Evolutionary conservation across 345 rosid genomes (phyloP), one percentile per base, ranked within the genome.

Genomic region (Zanthoxylum bungeanum): DNA sequence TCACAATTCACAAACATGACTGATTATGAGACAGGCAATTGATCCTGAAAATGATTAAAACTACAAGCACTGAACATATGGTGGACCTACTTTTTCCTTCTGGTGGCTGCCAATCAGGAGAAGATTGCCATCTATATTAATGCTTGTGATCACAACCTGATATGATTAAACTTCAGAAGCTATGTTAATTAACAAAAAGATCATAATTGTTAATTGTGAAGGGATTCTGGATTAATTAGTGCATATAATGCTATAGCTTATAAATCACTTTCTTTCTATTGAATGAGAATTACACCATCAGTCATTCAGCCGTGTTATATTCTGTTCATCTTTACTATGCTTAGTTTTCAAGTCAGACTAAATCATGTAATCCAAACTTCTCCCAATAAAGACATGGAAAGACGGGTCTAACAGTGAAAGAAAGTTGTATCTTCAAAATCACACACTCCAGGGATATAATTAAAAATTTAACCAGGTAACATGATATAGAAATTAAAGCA

Each of bases 111-210:
- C 99, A 70, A 95, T 87, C 70, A 95, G 90, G 49, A 86, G 84
- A 78, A 95, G 90, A 84, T 75, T 79, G 52, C 92, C 97, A 40
- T 88, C 82, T 66, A 92, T 80, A 64, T 79, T 88, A 60, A 95
- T 92, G 89, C 99, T 91, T 74, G 99, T 95, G 68, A 95, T 87
- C 76, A 95, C 93, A 77, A 95, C 98, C 99, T 95, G 89, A 80
- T 46, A 81, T 9, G 34, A 78, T 71, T 42, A 73, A 60, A 76
- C 46, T 17, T 44, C 39, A 60, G n/a, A 36, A 27, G 37, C 21
- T 36, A 53, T 25, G 34, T 57, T 40, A 47, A 68, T 39, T n/a
- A 27, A 57, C 55, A n/a, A 19, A 30, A 17, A 21, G 8, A 60
- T 60, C 9, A 34, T n/a, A 22, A 9, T 21, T 60, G 27, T 9